These are phyloP conservation scores for Acanthamoeba healyi DNA, from an alignment of 208 protist genomes.

Conservation along the genomic window DNA sequence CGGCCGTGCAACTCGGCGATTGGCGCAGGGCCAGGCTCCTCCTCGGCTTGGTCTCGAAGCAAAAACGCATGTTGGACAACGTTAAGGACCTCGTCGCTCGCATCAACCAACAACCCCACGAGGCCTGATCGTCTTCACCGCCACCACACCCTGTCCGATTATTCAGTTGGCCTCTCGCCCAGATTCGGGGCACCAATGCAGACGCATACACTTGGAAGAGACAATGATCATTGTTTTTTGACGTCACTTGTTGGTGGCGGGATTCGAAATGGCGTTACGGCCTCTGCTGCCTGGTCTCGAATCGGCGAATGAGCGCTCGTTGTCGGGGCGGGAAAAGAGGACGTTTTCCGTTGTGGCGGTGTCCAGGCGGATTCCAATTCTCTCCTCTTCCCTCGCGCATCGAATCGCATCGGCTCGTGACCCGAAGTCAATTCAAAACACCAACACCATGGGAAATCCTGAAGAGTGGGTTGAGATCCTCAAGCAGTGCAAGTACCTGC, in stretches of 20 bases:
- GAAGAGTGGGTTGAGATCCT: constrained; percentile 89
- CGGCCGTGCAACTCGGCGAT: background rate
- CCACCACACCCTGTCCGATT: too few species aligned
- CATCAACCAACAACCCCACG: background rate
- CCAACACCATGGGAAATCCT: constrained; percentile 72
- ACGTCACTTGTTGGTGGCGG: background rate
- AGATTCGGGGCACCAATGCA: too few species aligned
- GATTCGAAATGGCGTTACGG: background rate
- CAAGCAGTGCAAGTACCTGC: constrained; percentile 89
- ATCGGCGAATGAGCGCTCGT: background rate
- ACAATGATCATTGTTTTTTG: background rate
- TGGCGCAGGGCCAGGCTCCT: background rate
- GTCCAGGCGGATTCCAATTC: background rate
- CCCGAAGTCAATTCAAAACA: background rate
- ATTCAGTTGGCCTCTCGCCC: too few species aligned
- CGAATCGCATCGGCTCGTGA: background rate
- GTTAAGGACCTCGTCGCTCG: background rate
- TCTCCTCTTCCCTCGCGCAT: background rate
- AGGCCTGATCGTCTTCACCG: too few species aligned
- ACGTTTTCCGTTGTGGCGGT: too few species aligned
- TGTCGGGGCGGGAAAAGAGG: too few species aligned
- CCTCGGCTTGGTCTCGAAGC: background rate
- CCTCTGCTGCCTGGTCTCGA: background rate
- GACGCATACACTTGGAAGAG: too few species aligned
- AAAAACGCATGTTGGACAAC: background rate